Percentiles rank a stretch among this genome's conserved stretches.
These are phyloP conservation scores for Schwanniomyces polymorphus DNA, from an alignment of 805 yeast species.

Conservation along the genomic window DNA sequence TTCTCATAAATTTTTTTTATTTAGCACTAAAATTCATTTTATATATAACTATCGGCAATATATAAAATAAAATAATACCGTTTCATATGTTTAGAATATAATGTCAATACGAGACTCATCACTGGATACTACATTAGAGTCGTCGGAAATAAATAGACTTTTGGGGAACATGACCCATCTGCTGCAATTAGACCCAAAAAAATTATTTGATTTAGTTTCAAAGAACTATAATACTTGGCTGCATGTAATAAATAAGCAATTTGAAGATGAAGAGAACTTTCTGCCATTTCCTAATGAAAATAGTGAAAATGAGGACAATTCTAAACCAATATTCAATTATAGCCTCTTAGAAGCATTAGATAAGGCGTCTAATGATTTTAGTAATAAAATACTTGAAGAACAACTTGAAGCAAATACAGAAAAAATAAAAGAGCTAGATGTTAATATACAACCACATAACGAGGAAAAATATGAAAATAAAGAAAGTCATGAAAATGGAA, in stretches of 20 bases:
- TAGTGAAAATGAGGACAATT: slow-evolving; percentile 7
- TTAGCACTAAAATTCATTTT: not conserved
- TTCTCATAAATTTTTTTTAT: not conserved
- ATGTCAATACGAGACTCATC: slow-evolving; percentile 6
- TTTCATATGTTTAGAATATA: slow-evolving; percentile 4
- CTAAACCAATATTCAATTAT: slow-evolving; percentile 23
- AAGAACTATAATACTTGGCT: slow-evolving; percentile 42
- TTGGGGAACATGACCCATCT: not conserved
- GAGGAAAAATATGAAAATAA: not conserved
- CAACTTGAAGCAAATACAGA: not conserved
- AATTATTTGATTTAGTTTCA: slow-evolving; percentile 29
- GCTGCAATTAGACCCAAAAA: slow-evolving; percentile 19
- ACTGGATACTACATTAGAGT: not conserved
- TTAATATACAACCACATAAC: not conserved
- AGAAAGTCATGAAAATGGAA: not conserved
- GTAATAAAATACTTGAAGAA: slow-evolving; percentile 3
- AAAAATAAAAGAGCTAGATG: not conserved
- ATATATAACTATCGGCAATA: not conserved
- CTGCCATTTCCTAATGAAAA: slow-evolving; percentile 30
- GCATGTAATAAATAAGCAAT: slow-evolving; percentile 26
- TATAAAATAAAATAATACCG: not conserved
- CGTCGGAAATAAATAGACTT: not conserved
- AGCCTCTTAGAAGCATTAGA: slow-evolving; percentile 31
- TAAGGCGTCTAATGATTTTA: slow-evolving; percentile 20
- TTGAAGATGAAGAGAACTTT: slow-evolving; percentile 21